Conservation (phyloP, 306 rosid genomes). For the Dryas alaskensis region DNA sequence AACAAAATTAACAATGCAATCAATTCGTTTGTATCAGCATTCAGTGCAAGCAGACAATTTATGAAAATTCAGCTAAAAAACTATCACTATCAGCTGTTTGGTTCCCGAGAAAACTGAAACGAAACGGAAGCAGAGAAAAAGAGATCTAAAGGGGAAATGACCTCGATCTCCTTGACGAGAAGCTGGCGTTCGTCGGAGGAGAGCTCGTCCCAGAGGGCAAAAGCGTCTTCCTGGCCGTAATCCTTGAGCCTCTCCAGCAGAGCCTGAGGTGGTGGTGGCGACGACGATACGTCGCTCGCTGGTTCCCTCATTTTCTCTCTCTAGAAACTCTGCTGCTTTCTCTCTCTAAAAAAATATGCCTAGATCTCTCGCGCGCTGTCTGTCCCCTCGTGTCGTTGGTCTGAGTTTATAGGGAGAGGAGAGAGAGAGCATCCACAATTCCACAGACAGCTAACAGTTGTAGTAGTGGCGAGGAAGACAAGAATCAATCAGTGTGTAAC, state of each 20-base stretch:
- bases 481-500: slow-evolving; percentile 18
- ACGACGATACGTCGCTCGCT: background rate
- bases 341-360: background rate
- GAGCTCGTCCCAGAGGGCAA: slow-evolving; percentile 91
- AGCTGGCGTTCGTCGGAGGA: slow-evolving; percentile 68
- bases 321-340: background rate
- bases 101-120: background rate
- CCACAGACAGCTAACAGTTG: slow-evolving; percentile 10
- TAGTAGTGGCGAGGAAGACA: slow-evolving; percentile 20
- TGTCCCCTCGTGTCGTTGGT: background rate
- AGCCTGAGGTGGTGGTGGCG: slow-evolving; percentile 61
- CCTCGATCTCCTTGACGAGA: slow-evolving; percentile 86
- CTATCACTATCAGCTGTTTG: background rate
- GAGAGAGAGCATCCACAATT: background rate
- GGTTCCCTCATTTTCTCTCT: slow-evolving; percentile 24
- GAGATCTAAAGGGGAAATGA: slow-evolving; percentile 28
- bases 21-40: background rate
- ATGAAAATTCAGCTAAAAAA: background rate
- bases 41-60: background rate
- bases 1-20: background rate
- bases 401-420: slow-evolving; percentile 1
- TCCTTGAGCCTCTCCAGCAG: slow-evolving; percentile 91
- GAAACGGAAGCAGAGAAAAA: background rate
- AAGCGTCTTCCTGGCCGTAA: slow-evolving; percentile 92
- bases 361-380: background rate